These are phyloP conservation scores for Rhodotorula sphaerocarpa DNA, from an alignment of 768 basidiomycete species.

Conservation along the genomic window DNA sequence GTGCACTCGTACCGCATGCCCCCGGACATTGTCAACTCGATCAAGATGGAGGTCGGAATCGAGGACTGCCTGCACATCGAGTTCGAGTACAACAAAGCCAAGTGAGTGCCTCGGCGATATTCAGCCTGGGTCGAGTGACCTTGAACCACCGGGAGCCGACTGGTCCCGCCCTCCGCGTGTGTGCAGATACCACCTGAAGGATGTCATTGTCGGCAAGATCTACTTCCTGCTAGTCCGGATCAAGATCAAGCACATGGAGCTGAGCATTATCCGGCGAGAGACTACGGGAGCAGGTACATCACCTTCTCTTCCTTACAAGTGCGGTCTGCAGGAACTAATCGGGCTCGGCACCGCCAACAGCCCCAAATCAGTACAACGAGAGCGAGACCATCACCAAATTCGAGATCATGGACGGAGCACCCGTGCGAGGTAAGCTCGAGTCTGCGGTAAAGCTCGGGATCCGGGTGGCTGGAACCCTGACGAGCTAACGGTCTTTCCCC, in stretches of 20 bases:
- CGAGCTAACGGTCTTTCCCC: neutral
- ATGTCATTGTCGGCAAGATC: conserved; percentile 98
- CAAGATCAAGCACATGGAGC: conserved; percentile 99
- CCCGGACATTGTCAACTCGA: conserved; percentile 92
- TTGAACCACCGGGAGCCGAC: neutral
- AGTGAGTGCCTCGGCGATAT: conserved; percentile 52
- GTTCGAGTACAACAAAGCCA: conserved; percentile 99
- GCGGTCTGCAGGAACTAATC: neutral
- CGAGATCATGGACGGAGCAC: conserved; percentile 98
- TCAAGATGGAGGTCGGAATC: conserved; percentile 99
- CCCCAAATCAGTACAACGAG: conserved; percentile 99
- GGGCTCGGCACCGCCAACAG: conserved; percentile 37
- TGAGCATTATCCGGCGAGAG: conserved; percentile 93
- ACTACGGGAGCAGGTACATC: conserved; percentile 66
- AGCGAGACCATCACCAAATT: conserved; percentile 99
- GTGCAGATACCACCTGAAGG: conserved; percentile 91
- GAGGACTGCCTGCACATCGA: conserved; percentile 98
- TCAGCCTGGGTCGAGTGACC: neutral
- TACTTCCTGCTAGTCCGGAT: conserved; percentile 97
- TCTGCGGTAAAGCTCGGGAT: no score
- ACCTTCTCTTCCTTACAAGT: neutral
- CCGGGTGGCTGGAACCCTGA: neutral
- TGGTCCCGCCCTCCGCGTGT: neutral
- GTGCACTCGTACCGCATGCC: conserved; percentile 99
- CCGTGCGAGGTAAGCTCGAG: conserved; percentile 64